Conservation (phyloP, 768 basidiomycete species). For the Rhodotorula babjevae region DNA sequence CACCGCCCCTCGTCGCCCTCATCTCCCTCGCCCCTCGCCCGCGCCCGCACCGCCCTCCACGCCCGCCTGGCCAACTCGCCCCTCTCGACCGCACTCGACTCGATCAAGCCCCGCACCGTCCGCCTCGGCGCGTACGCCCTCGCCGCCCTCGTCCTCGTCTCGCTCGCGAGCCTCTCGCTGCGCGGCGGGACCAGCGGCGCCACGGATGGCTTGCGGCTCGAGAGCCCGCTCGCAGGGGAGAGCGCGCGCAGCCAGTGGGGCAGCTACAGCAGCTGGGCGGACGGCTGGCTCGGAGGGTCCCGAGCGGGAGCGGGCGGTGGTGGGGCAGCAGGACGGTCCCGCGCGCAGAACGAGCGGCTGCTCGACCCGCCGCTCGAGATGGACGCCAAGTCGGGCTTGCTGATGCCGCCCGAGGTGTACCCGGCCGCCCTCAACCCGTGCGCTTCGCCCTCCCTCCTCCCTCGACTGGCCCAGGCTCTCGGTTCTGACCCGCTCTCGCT, state of each 20-base stretch:
- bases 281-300: not conserved
- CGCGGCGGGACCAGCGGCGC: not conserved
- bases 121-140: slow-evolving; percentile 3
- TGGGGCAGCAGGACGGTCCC: not conserved
- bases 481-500: not conserved
- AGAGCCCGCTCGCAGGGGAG: not conserved
- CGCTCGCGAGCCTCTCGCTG: not conserved
- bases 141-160: slow-evolving; percentile 3
- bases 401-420: slow-evolving; percentile 39
- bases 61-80: not conserved
- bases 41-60: not conserved
- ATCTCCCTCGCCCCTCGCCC: not conserved
- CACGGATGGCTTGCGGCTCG: not conserved
- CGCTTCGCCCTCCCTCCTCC: not conserved
- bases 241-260: not conserved
- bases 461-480: not conserved
- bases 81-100: not conserved
- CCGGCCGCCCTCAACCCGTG: slow-evolving; percentile 38
- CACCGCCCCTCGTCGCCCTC: not conserved
- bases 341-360: slow-evolving; percentile 24
- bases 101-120: not conserved
- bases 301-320: not conserved
- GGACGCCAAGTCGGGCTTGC: slow-evolving; percentile 19
- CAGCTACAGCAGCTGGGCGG: slow-evolving; percentile 1
- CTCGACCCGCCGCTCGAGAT: slow-evolving; percentile 22